These are phyloP conservation scores for Penicillium sumatraense DNA, from an alignment of 2,329 filamentous ascomycete species.

Conservation along the genomic window DNA sequence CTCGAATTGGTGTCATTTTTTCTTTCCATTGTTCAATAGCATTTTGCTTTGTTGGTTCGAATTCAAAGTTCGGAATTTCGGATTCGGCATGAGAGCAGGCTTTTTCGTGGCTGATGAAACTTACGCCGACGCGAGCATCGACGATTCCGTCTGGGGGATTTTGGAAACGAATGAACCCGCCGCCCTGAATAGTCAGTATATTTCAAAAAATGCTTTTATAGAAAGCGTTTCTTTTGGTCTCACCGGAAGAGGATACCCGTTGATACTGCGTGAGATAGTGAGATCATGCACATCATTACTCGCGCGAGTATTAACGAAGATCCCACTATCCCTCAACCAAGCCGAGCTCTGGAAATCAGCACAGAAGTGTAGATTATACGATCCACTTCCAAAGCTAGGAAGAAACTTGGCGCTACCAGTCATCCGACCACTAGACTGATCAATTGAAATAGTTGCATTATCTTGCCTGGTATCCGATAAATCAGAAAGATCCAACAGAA, in stretches of 20 bases:
- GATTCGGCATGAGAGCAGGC: slow-evolving; percentile 70
- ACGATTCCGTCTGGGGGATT: slow-evolving; percentile 56
- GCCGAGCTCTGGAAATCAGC: slow-evolving; percentile 65
- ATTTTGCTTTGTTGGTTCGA: slow-evolving; percentile 55
- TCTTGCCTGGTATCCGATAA: slow-evolving; percentile 63
- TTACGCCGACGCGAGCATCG: slow-evolving; percentile 68
- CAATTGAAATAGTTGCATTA: slow-evolving; percentile 64
- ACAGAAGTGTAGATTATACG: slow-evolving; percentile 66
- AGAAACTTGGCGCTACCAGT: slow-evolving; percentile 64
- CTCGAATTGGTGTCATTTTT: slow-evolving; percentile 53
- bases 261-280: slow-evolving; percentile 61
- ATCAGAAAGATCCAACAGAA: slow-evolving; percentile 68
- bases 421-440: slow-evolving; percentile 62
- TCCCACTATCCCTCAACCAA: slow-evolving; percentile 61
- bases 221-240: slow-evolving; percentile 3
- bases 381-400: slow-evolving; percentile 68
- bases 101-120: slow-evolving; percentile 68
- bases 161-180: slow-evolving; percentile 68
- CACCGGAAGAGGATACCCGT: slow-evolving; percentile 58
- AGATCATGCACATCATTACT: slow-evolving; percentile 57
- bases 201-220: background rate
- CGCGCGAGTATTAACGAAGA: slow-evolving; percentile 67
- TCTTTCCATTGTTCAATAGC: slow-evolving; percentile 63
- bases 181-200: slow-evolving; percentile 53
- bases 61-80: slow-evolving; percentile 70